A percentile compares a stretch with the other conserved stretches of the same genome.
These are phyloP conservation scores for Lotus japonicus DNA, from an alignment of 306 rosid genomes.

Conservation along the genomic window DNA sequence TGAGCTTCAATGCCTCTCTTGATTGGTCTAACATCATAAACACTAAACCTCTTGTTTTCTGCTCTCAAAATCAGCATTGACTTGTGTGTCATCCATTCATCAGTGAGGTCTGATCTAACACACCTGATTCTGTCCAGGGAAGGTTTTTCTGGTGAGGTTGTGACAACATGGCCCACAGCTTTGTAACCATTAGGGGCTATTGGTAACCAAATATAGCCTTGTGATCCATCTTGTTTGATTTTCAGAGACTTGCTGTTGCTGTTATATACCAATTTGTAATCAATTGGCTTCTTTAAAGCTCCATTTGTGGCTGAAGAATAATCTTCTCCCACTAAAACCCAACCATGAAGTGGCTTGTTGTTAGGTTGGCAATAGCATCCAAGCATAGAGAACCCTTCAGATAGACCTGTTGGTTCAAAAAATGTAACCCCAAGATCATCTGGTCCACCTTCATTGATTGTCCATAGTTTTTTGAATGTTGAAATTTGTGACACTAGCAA, in stretches of 20 bases:
- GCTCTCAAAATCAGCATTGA: neutral
- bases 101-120: constrained; percentile 55
- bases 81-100: constrained; percentile 25
- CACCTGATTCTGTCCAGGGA: constrained; percentile 51
- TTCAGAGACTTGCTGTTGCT: constrained; percentile 41
- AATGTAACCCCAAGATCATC: constrained; percentile 56
- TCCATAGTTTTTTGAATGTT: constrained; percentile 51
- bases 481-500: constrained; percentile 45
- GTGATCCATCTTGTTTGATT: constrained; percentile 38
- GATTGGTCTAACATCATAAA: constrained; percentile 41
- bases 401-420: constrained; percentile 55
- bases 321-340: constrained; percentile 57
- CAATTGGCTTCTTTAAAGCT: constrained; percentile 42
- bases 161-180: constrained; percentile 55
- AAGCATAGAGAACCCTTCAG: constrained; percentile 53
- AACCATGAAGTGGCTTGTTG: constrained; percentile 54
- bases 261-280: constrained; percentile 42
- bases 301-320: constrained; percentile 1
- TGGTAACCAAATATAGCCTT: constrained; percentile 66
- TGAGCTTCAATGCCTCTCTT: constrained; percentile 36
- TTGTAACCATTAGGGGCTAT: constrained; percentile 57
- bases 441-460: constrained; percentile 59
- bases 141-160: constrained; percentile 54
- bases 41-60: constrained; percentile 26
- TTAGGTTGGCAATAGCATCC: constrained; percentile 63